A percentile compares a stretch with the other conserved stretches of the same genome.
Evolutionary conservation across 73 alveolate species (phyloP).

Genomic region (Paramecium caudatum): DNA sequence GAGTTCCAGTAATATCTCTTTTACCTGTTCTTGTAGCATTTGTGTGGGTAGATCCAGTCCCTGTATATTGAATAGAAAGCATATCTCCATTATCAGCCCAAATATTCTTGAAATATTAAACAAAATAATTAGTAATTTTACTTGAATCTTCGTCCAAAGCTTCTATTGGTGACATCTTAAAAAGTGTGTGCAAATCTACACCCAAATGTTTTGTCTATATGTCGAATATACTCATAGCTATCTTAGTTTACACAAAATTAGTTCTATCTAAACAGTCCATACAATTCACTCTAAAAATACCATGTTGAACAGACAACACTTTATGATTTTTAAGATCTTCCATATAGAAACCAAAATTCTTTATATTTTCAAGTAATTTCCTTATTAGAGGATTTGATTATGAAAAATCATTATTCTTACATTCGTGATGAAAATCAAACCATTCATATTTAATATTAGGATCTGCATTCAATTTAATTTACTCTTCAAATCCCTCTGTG

Average conservation of each 20-base stretch:
- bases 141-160: slow-evolving; percentile 67
- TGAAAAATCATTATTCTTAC: slow-evolving; percentile 86
- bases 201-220: slow-evolving; percentile 41
- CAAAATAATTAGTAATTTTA: slow-evolving; percentile 77
- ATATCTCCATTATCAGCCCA: slow-evolving; percentile 98
- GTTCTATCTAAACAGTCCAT: slow-evolving; percentile 97
- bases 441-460: slow-evolving; percentile 86
- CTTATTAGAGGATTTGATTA: slow-evolving; percentile 53
- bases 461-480: slow-evolving; percentile 6
- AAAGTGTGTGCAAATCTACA: background rate
- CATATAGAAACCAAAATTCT: slow-evolving; percentile 14
- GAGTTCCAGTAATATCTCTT: slow-evolving; percentile 89
- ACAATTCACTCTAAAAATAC: slow-evolving; percentile 96
- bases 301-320: slow-evolving; percentile 82
- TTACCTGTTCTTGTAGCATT: slow-evolving; percentile 97
- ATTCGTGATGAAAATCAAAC: slow-evolving; percentile 98
- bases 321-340: slow-evolving; percentile 47
- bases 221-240: slow-evolving; percentile 76
- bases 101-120: slow-evolving; percentile 81
- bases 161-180: slow-evolving; percentile 62
- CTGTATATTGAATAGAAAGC: slow-evolving; percentile 90
- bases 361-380: slow-evolving; percentile 12
- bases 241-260: slow-evolving; percentile 94
- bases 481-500: slow-evolving; percentile 72
- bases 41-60: slow-evolving; percentile 98